Percentiles rank a stretch among this genome's conserved stretches.
phyloP scores from a whole-genome alignment of 2,329 filamentous ascomycete genomes.

The Aspergillus persii region DNA sequence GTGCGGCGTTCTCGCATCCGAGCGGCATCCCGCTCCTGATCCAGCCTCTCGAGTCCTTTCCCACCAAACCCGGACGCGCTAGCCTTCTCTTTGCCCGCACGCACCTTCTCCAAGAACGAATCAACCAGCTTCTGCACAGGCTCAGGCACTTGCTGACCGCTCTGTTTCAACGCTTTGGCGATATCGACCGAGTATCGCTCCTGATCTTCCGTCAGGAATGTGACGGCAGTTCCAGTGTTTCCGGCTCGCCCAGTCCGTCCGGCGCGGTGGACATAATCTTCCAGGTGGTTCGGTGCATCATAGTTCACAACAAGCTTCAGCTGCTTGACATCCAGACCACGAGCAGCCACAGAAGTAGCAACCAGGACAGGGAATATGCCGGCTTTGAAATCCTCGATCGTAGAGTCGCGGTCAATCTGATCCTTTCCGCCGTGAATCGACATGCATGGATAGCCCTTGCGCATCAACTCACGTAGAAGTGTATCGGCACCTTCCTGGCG shows the following conservation, averaged over 20 bases:
- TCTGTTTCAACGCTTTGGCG: conserved; percentile 87
- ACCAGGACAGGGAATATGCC: conserved; percentile 87
- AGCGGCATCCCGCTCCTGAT: conserved; percentile 85
- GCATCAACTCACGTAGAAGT: conserved; percentile 72
- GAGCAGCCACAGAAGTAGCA: conserved; percentile 91
- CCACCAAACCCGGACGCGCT: conserved; percentile 84
- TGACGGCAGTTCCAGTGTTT: conserved; percentile 91
- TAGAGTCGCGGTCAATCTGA: conserved; percentile 88
- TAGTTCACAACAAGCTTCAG: conserved; percentile 95
- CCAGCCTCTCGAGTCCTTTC: conserved; percentile 86
- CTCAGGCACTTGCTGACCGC: conserved; percentile 78
- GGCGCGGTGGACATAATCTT: conserved; percentile 94
- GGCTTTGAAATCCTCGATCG: conserved; percentile 89
- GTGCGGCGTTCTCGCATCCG: conserved; percentile 83
- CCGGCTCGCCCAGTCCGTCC: conserved; percentile 93
- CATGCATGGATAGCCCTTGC: conserved; percentile 85
- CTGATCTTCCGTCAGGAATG: conserved; percentile 87
- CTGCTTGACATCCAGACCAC: conserved; percentile 93
- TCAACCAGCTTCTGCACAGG: conserved; percentile 59
- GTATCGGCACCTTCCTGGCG: conserved; percentile 87
- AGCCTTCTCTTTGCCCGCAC: conserved; percentile 85
- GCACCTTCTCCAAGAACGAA: conserved; percentile 83
- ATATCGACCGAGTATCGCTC: conserved; percentile 88
- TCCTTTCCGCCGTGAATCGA: conserved; percentile 94
- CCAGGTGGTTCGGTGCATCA: conserved; percentile 87